These are phyloP conservation scores for Sextonia rubra DNA, from an alignment of 164 flowering plant species.

Conservation along the genomic window DNA sequence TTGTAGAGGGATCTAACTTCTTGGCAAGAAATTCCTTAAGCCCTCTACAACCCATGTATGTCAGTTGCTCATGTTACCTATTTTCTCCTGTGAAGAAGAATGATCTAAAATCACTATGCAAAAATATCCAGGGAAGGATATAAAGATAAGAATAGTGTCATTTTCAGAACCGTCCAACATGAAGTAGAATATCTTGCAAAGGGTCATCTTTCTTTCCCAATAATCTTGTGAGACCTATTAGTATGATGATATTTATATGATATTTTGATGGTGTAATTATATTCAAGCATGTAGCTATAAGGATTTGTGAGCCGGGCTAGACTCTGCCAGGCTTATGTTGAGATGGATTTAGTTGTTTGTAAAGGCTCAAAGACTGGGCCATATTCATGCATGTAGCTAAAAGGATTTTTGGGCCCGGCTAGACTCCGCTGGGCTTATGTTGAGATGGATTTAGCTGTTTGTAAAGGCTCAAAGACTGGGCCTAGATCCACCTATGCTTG, in stretches of 20 bases:
- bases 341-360: too few relatives aligned
- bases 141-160: constrained; percentile 2
- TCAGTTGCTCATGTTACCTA: not conserved
- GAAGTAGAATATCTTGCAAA: not conserved
- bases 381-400: not conserved
- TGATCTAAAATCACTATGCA: not conserved
- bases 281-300: not conserved
- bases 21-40: not conserved
- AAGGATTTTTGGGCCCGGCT: too few relatives aligned
- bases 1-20: not conserved
- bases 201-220: not conserved
- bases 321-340: too few relatives aligned
- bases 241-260: not conserved
- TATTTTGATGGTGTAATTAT: not conserved
- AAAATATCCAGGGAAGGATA: not conserved
- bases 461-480: too few relatives aligned
- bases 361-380: too few relatives aligned
- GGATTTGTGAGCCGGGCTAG: too few relatives aligned
- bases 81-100: not conserved
- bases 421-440: too few relatives aligned
- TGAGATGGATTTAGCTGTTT: too few relatives aligned
- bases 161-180: not conserved
- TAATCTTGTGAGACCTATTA: not conserved
- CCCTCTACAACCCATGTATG: not conserved
- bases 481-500: too few relatives aligned